Conservation (phyloP, 2,329 filamentous ascomycete species). For the Scopulariopsis brevicaulis region DNA sequence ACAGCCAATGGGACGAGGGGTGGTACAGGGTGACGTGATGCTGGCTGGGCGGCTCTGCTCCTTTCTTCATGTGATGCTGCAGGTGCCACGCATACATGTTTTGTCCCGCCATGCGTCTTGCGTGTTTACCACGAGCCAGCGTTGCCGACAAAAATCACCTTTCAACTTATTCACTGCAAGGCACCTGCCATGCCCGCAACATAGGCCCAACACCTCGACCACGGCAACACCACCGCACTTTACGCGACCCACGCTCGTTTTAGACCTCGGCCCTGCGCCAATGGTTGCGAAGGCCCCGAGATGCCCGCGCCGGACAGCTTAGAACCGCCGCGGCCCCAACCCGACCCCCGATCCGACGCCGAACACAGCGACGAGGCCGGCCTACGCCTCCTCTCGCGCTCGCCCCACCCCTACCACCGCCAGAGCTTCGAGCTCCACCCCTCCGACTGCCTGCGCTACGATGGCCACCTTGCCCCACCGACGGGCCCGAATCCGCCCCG, state of each 20-base stretch:
- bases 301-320: slow-evolving; percentile 2
- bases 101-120: neutral
- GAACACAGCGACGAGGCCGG: slow-evolving; percentile 20
- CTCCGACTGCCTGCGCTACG: slow-evolving; percentile 19
- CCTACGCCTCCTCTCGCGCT: slow-evolving; percentile 43
- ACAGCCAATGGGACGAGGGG: neutral
- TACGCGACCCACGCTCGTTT: neutral
- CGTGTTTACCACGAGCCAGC: neutral
- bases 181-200: neutral
- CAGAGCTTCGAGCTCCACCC: slow-evolving; percentile 44
- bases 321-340: neutral
- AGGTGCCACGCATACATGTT: neutral
- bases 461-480: neutral
- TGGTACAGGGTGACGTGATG: neutral
- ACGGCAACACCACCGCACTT: neutral
- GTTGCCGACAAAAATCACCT: neutral
- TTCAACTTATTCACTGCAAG: neutral
- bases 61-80: neutral
- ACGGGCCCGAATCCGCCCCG: slow-evolving; percentile 17
- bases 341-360: slow-evolving; percentile 10
- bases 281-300: slow-evolving; percentile 1
- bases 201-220: neutral
- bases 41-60: neutral
- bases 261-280: neutral
- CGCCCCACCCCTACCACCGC: slow-evolving; percentile 58